These are phyloP conservation scores for Sarcodon aspratus DNA, from an alignment of 768 basidiomycete genomes.

Conservation along the genomic window DNA sequence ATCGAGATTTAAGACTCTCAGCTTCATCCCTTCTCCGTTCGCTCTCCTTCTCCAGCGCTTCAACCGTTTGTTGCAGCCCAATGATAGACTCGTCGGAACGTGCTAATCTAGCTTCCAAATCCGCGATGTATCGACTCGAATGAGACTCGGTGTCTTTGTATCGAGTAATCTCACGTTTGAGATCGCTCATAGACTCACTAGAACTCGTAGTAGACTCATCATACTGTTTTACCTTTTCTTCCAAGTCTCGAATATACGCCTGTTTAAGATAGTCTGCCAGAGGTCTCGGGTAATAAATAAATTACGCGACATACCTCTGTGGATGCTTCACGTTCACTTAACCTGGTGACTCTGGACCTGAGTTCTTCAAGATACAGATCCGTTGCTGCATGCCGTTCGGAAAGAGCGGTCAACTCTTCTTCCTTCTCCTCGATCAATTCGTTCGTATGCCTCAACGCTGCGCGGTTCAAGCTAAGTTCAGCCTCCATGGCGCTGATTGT, in stretches of 20 bases:
- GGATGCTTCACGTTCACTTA: constrained; percentile 80
- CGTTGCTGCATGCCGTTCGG: constrained; percentile 63
- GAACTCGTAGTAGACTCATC: constrained; percentile 72
- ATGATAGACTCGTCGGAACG: constrained; percentile 73
- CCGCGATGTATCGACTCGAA: constrained; percentile 70
- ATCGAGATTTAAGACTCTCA: constrained; percentile 53
- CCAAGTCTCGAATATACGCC: constrained; percentile 90
- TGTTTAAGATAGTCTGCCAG: constrained; percentile 21
- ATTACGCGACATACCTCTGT: constrained; percentile 58
- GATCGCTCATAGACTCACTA: constrained; percentile 69
- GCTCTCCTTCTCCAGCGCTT: constrained; percentile 65
- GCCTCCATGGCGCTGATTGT: constrained; percentile 92
- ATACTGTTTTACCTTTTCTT: constrained; percentile 80
- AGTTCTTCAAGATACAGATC: constrained; percentile 87
- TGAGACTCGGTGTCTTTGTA: constrained; percentile 68
- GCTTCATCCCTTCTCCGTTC: constrained; percentile 67
- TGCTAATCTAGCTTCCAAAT: constrained; percentile 73
- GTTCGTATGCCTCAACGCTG: constrained; percentile 82
- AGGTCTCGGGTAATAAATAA: background rate
- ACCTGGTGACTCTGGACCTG: constrained; percentile 63
- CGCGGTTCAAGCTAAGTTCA: constrained; percentile 77
- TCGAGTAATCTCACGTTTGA: constrained; percentile 71
- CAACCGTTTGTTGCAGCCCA: constrained; percentile 57
- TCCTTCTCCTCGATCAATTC: constrained; percentile 91
- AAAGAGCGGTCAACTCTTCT: constrained; percentile 55